Conservation (phyloP, 805 yeast species). For the Nakazawaea ernobii region DNA sequence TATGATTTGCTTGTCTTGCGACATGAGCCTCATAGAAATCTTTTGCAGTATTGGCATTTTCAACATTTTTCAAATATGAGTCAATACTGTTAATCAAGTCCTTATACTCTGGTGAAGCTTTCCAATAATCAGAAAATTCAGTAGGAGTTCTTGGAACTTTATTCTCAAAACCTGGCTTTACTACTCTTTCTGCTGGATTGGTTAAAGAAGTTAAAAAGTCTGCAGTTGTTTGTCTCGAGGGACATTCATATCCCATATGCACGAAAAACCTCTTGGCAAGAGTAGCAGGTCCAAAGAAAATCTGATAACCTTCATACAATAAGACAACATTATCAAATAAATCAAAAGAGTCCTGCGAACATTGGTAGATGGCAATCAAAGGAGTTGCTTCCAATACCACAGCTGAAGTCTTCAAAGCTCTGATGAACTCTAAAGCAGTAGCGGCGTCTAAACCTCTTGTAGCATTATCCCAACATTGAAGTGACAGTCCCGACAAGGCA, state of each 20-base stretch:
- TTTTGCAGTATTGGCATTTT: slow-evolving; percentile 15
- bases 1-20: slow-evolving; percentile 36
- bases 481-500: slow-evolving; percentile 37
- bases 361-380: slow-evolving; percentile 44
- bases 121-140: slow-evolving; percentile 51
- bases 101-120: slow-evolving; percentile 34
- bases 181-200: slow-evolving; percentile 41
- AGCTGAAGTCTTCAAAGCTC: slow-evolving; percentile 55
- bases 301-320: slow-evolving; percentile 39
- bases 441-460: slow-evolving; percentile 72
- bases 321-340: slow-evolving; percentile 36
- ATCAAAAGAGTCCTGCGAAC: slow-evolving; percentile 40
- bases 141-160: slow-evolving; percentile 46
- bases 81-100: slow-evolving; percentile 39
- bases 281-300: slow-evolving; percentile 31
- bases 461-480: slow-evolving; percentile 63
- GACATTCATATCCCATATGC: slow-evolving; percentile 41
- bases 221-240: slow-evolving; percentile 41
- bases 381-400: slow-evolving; percentile 42
- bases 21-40: slow-evolving; percentile 22
- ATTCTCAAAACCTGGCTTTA: slow-evolving; percentile 35
- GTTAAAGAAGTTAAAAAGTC: slow-evolving; percentile 39
- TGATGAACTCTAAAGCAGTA: slow-evolving; percentile 59
- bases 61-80: slow-evolving; percentile 14
- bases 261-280: slow-evolving; percentile 33